Base-by-base conservation (phyloP, 2,329 filamentous ascomycete species). In the Periconia digitata region DNA sequence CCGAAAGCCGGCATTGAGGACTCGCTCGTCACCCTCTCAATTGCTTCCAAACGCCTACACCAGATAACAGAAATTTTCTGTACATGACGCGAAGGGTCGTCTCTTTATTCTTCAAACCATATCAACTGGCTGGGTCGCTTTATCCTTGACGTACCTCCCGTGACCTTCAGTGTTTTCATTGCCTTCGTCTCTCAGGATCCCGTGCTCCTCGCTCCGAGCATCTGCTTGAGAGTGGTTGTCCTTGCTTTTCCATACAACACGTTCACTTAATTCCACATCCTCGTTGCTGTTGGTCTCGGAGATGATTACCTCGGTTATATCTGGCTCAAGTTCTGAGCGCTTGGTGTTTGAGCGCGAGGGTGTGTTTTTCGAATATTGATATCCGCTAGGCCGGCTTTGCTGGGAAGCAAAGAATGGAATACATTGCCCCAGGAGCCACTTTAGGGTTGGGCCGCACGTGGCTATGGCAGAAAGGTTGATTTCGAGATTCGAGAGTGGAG, bases 381-480 rank as follows among this genome's bases (percentile, higher is more conserved):
- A 38, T 13, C 12, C 20, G 35, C 35, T 38, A 10, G 35, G 12
- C 13, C 16, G 35, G 23, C 34, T n/a, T 13, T 8, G 35, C 12
- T 34, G 10, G 32, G 46, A 17, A 21, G 43, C 50, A 18, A 51
- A 44, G 27, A 43, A 52, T 7, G 46, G 46, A 17, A 49, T 49
- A 12, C 45, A 52, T n/a, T 34, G 34, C 7, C 43, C 24, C 23
- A 53, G 35, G 10, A 53, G 43, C 50, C 50, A 53, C 29, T 53
- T 53, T 20, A 53, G 37, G 2, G 47, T 53, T 2, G 50, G 50
- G 13, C 50, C 47, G 15, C 50, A 50, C 2, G 40, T 37, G 5
- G 50, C 47, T 8, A 53, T 47, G 2, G 46, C 50, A 16, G 46
- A 47, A 10, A 53, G 47, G 24, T 50, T 53, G 2, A 35, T 32